Base-by-base conservation (phyloP, 2,329 filamentous ascomycete genomes). In the Periconia sp. region DNA sequence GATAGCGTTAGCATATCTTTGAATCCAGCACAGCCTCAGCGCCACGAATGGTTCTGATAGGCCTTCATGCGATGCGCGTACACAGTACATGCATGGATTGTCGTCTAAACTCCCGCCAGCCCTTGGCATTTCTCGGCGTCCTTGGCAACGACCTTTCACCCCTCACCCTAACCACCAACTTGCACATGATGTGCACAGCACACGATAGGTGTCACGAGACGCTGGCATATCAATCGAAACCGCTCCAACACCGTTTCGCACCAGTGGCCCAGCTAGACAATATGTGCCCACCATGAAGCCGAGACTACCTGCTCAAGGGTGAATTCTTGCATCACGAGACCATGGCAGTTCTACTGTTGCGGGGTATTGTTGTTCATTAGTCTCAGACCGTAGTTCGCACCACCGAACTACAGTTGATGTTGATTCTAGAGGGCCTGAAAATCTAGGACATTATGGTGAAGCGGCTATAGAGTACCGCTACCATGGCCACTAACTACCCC, bases 21-120 rank as follows among this genome's bases (percentile, higher is more conserved):
- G 7, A 44, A 23, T 23, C 42, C 11, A 59, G 56, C 68, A 69
- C 66, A 69, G 68, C 67, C 68, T 68, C 68, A 59, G 58, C 63
- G 67, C 67, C 66, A 55, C 61, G 19, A 61, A 66, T 63, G 64
- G 64, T 64, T 42, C 56, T 20, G 42, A 43, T 60, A 56, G 56
- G 55, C 54, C 50, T 46, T 49, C 47, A 37, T n/a, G 33, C 13
- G 33, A 3, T n/a, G 6, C 10, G 33, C 33, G 3, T 37, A 11
- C 45, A 47, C 49, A 54, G 47, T 42, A 46, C 53, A 46, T 37
- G 33, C 33, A 37, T n/a, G 33, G 11, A 52, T 59, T 62, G 61
- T 53, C 58, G 20, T 45, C 58, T 64, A 60, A 62, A 60, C 59
- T 18, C n/a, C 43, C 44, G 49, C 54, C 44, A 55, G 50, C 52